Conservation (phyloP, 2,329 filamentous ascomycete species). For the Emergomyces pasteurianus region DNA sequence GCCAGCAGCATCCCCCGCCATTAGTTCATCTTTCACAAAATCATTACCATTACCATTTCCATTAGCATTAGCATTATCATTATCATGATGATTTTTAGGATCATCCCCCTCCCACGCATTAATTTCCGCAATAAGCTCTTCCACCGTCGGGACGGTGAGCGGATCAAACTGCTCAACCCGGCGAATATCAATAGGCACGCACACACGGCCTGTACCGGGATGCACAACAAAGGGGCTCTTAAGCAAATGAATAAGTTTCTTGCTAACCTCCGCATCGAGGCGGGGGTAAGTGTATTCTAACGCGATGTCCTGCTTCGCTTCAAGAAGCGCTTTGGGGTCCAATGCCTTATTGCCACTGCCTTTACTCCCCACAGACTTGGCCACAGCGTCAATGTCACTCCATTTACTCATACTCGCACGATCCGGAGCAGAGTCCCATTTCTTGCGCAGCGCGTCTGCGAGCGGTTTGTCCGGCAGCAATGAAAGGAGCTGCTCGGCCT, state of each 20-base stretch:
- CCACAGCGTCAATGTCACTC: constrained; percentile 82
- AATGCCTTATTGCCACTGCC: constrained; percentile 36
- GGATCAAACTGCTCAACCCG: constrained; percentile 76
- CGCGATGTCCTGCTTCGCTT: constrained; percentile 91
- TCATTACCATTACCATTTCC: not conserved
- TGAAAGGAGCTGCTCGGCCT: constrained; percentile 65
- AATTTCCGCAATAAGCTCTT: constrained; percentile 69
- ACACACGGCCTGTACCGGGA: constrained; percentile 84
- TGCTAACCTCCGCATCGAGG: constrained; percentile 92
- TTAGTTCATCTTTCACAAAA: not conserved
- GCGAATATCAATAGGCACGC: constrained; percentile 78
- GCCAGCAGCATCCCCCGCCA: not conserved
- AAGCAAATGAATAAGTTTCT: constrained; percentile 95
- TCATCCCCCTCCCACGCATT: constrained; percentile 56
- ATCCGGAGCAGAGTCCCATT: constrained; percentile 77
- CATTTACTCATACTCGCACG: constrained; percentile 73
- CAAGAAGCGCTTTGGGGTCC: constrained; percentile 60
- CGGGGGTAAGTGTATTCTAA: constrained; percentile 97
- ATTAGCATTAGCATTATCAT: constrained; percentile 24
- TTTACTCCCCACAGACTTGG: constrained; percentile 48
- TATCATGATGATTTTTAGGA: constrained; percentile 6
- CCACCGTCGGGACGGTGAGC: constrained; percentile 76
- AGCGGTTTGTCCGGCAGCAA: constrained; percentile 72
- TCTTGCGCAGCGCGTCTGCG: constrained; percentile 67
- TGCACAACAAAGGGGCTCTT: constrained; percentile 96